Conservation (phyloP, 2,329 filamentous ascomycete species). For the Periglandula ipomoeae region DNA sequence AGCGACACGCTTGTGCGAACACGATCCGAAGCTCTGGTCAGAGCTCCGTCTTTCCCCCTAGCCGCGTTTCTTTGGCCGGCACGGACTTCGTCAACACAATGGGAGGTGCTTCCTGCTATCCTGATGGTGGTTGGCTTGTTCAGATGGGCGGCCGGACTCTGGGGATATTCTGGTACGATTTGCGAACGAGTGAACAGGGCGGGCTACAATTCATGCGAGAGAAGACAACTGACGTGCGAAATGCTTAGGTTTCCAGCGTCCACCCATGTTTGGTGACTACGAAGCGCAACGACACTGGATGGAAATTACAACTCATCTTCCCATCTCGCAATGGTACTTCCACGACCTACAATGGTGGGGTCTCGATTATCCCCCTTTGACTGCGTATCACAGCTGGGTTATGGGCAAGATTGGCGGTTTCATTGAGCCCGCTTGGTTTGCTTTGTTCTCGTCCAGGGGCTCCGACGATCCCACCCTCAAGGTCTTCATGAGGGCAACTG, state of each 20-base stretch:
- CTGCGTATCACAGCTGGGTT: conserved; percentile 97
- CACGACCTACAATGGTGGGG: conserved; percentile 97
- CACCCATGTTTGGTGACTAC: conserved; percentile 93
- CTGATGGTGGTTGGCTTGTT: conserved; percentile 89
- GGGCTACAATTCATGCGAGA: too few species aligned
- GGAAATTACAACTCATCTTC: conserved; percentile 85
- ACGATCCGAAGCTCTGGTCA: conserved; percentile 35
- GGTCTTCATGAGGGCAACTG: conserved; percentile 91
- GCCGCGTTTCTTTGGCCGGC: conserved; percentile 93
- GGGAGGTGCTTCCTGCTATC: conserved; percentile 80
- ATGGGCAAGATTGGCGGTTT: conserved; percentile 73
- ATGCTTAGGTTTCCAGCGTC: conserved; percentile 61
- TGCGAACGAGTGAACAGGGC: not conserved
- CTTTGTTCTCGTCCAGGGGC: conserved; percentile 72
- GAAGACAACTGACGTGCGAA: conserved; percentile 2
- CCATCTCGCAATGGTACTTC: conserved; percentile 94
- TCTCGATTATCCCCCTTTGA: conserved; percentile 92
- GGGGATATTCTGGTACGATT: conserved; percentile 79
- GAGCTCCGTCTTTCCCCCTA: conserved; percentile 72
- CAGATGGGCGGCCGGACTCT: conserved; percentile 83
- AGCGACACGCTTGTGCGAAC: conserved; percentile 23
- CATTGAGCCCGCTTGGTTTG: conserved; percentile 82
- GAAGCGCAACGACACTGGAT: conserved; percentile 99
- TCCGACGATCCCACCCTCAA: conserved; percentile 72
- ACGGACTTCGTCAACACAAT: conserved; percentile 75